Evolutionary conservation across 306 rosid genomes (phyloP).

Genomic region (Gynostemma pentaphyllum): DNA sequence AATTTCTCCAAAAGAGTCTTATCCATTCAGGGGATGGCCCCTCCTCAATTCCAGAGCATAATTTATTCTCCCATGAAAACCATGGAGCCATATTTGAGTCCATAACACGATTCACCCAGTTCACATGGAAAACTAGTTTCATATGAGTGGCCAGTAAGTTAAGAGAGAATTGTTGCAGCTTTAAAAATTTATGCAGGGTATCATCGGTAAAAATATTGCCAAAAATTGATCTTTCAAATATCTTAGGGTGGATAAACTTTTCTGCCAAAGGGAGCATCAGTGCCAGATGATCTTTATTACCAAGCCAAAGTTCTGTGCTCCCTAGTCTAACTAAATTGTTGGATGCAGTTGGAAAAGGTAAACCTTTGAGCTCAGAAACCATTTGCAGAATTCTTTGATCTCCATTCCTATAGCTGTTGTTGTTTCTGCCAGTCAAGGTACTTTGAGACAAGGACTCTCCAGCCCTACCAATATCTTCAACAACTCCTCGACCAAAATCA

Average conservation of each 20-base stretch:
- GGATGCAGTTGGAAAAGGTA: constrained; percentile 85
- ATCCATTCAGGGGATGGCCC: constrained; percentile 94
- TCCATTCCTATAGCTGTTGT: constrained; percentile 25
- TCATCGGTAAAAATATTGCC: constrained; percentile 40
- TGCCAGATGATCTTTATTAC: constrained; percentile 66
- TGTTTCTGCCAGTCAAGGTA: constrained; percentile 23
- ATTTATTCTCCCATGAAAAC: constrained; percentile 88
- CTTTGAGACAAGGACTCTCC: constrained; percentile 50
- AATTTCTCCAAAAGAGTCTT: constrained; percentile 71
- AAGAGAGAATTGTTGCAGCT: constrained; percentile 56
- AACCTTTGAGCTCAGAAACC: constrained; percentile 75
- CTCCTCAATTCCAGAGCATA: constrained; percentile 54
- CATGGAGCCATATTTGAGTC: constrained; percentile 78
- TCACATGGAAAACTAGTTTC: constrained; percentile 61
- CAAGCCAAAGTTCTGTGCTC: constrained; percentile 76
- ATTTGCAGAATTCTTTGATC: constrained; percentile 38
- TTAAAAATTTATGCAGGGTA: constrained; percentile 47
- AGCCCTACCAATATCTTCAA: constrained; percentile 79
- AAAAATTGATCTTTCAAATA: constrained; percentile 61
- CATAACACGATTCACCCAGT: constrained; percentile 82
- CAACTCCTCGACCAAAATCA: constrained; percentile 95
- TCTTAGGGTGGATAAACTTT: constrained; percentile 69
- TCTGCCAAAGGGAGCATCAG: constrained; percentile 70
- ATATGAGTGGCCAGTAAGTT: constrained; percentile 65
- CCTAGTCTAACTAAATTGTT: constrained; percentile 61